Percentiles rank a stretch among this genome's conserved stretches.
Evolutionary conservation across 2,329 filamentous ascomycete genomes (phyloP).

Genomic region (Zalaria sp.): DNA sequence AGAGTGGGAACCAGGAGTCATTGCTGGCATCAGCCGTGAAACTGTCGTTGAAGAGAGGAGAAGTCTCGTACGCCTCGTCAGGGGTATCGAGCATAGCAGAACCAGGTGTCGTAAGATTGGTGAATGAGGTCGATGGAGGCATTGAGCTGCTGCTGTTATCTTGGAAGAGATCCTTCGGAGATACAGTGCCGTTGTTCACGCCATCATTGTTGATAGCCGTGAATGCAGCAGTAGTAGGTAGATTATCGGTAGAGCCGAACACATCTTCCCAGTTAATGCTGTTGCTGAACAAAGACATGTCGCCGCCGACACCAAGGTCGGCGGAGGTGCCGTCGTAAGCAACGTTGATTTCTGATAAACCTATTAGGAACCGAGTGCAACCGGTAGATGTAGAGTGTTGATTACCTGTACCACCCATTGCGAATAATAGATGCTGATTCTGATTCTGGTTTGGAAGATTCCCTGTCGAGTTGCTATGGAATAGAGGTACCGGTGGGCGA

Average conservation of each 20-base stretch:
- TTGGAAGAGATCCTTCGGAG: constrained; percentile 67
- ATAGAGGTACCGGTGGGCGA: constrained; percentile 59
- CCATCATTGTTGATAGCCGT: constrained; percentile 28
- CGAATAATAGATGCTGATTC: constrained; percentile 34
- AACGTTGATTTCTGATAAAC: constrained; percentile 27
- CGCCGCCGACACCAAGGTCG: constrained; percentile 22
- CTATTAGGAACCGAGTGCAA: constrained; percentile 12
- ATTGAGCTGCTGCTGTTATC: constrained; percentile 59
- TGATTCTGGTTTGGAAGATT: constrained; percentile 10
- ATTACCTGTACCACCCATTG: constrained; percentile 45
- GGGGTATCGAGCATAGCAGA: constrained; percentile 68
- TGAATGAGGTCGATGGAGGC: constrained; percentile 69
- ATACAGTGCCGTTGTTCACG: constrained; percentile 48
- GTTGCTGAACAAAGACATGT: constrained; percentile 14
- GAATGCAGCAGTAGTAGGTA: constrained; percentile 21
- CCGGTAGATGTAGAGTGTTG: constrained; percentile 8
- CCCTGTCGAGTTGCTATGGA: constrained; percentile 34
- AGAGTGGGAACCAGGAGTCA: constrained; percentile 60
- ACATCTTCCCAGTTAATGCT: constrained; percentile 6
- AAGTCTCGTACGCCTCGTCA: constrained; percentile 57
- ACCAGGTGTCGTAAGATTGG: constrained; percentile 67
- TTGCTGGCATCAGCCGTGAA: constrained; percentile 38
- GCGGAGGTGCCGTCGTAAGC: constrained; percentile 32
- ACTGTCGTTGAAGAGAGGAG: constrained; percentile 54
- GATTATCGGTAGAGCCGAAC: constrained; percentile 5